Evolutionary conservation across 1,139 yeast genomes (phyloP).

Genomic region (Pichia sp.): DNA sequence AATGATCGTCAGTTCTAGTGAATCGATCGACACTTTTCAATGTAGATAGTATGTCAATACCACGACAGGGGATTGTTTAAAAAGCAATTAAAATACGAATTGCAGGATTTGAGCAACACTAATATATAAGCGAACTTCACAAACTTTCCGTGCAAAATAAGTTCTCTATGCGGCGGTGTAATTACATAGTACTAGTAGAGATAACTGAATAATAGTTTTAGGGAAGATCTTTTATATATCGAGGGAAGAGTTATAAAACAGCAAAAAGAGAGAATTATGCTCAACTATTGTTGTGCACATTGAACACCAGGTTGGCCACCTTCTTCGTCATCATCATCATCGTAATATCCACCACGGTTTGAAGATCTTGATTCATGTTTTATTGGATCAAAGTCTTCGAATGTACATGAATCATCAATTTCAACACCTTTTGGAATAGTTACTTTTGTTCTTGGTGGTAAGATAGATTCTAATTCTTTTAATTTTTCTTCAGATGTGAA

Average conservation of each 20-base stretch:
- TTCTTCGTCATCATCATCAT: slow-evolving; percentile 57
- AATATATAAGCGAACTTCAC: too few species aligned
- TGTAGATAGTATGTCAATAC: too few species aligned
- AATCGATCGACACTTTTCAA: too few species aligned
- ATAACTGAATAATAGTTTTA: too few species aligned
- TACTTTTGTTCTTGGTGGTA: slow-evolving; percentile 58
- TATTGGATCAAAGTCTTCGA: slow-evolving; percentile 56
- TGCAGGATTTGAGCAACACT: too few species aligned
- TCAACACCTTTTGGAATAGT: slow-evolving; percentile 56
- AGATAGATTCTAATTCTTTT: slow-evolving; percentile 55
- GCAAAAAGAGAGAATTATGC: too few species aligned
- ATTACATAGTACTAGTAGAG: too few species aligned
- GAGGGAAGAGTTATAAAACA: too few species aligned
- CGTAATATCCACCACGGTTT: slow-evolving; percentile 41
- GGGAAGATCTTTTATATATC: neutral
- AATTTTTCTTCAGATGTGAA: slow-evolving; percentile 64
- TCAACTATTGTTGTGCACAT: slow-evolving; percentile 75
- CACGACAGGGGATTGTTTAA: too few species aligned
- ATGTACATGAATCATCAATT: slow-evolving; percentile 73
- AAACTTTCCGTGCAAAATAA: too few species aligned
- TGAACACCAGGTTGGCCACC: slow-evolving; percentile 67
- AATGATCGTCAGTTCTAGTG: neutral
- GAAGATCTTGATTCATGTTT: slow-evolving; percentile 43
- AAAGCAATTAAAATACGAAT: too few species aligned
- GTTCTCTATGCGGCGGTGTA: too few species aligned